Percentiles rank a stretch among this genome's conserved stretches.
These are phyloP conservation scores for Myxozyma mucilagina DNA, from an alignment of 805 yeast species.

Conservation along the genomic window DNA sequence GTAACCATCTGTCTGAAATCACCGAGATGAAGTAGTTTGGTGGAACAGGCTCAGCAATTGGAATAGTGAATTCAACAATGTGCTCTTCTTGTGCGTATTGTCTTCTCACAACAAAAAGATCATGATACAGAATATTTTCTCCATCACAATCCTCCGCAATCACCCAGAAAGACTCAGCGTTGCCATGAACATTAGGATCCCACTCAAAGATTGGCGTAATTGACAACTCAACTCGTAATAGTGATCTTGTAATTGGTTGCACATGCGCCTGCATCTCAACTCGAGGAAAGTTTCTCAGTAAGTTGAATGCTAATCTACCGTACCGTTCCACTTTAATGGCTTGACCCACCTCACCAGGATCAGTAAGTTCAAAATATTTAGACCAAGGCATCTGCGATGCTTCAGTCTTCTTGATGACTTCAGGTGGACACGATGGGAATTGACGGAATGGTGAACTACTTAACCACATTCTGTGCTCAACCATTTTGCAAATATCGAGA, in stretches of 20 bases:
- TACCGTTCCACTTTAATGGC: slow-evolving; percentile 70
- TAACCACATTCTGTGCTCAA: slow-evolving; percentile 80
- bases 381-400: slow-evolving; percentile 80
- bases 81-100: slow-evolving; percentile 56
- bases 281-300: slow-evolving; percentile 73
- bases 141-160: slow-evolving; percentile 85
- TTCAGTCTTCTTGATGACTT: slow-evolving; percentile 72
- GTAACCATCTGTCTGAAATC: slow-evolving; percentile 83
- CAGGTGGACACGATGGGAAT: slow-evolving; percentile 67
- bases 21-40: slow-evolving; percentile 75
- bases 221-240: slow-evolving; percentile 66
- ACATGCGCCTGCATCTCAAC: slow-evolving; percentile 57
- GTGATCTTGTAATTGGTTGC: slow-evolving; percentile 75
- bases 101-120: slow-evolving; percentile 53
- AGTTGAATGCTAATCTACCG: slow-evolving; percentile 55
- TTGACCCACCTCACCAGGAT: slow-evolving; percentile 76
- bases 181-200: slow-evolving; percentile 66
- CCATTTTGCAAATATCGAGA: slow-evolving; percentile 72
- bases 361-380: slow-evolving; percentile 64
- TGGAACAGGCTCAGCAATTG: slow-evolving; percentile 54
- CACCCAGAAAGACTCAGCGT: slow-evolving; percentile 63
- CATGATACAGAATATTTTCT: slow-evolving; percentile 63
- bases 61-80: slow-evolving; percentile 63
- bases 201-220: slow-evolving; percentile 75
- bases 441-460: slow-evolving; percentile 86